These are phyloP conservation scores for Neolentinus lepideus DNA, from an alignment of 1,284 basidiomycete genomes.

Conservation along the genomic window DNA sequence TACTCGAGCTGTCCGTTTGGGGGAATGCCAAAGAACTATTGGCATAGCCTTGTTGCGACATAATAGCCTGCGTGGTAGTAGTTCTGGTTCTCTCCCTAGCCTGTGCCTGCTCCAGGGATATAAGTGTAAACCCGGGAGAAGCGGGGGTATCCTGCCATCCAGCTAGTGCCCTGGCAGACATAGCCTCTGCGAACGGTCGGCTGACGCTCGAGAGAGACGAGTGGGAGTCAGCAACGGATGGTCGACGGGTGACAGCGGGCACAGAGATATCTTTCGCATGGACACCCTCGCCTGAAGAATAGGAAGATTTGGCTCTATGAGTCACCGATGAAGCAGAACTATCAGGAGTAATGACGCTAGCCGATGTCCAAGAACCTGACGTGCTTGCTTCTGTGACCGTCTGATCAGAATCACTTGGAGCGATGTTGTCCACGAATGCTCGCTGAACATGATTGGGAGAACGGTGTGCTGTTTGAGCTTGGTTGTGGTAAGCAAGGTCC, in stretches of 20 bases:
- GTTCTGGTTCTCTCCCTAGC: constrained; percentile 44
- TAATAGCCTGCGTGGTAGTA: constrained; percentile 25
- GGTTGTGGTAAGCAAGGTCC: constrained; percentile 30
- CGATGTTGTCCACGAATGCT: constrained; percentile 10
- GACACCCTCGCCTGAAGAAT: constrained; percentile 12
- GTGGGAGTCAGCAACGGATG: constrained; percentile 10
- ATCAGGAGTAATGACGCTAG: constrained; percentile 36
- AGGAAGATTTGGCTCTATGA: constrained; percentile 26
- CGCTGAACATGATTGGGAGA: neutral
- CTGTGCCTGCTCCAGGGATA: constrained; percentile 64
- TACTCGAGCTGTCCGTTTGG: constrained; percentile 1
- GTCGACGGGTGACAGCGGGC: constrained; percentile 20
- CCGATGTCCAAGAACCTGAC: constrained; percentile 30
- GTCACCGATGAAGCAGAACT: constrained; percentile 37
- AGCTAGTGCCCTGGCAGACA: constrained; percentile 22
- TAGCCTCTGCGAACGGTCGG: constrained; percentile 8
- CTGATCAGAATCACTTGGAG: constrained; percentile 40
- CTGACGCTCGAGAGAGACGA: neutral
- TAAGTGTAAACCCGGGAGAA: constrained; percentile 52
- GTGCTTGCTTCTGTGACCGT: constrained; percentile 49
- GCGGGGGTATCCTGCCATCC: constrained; percentile 39
- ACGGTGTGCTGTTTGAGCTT: constrained; percentile 5
- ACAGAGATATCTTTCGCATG: constrained; percentile 22
- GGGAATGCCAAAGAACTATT: constrained; percentile 9
- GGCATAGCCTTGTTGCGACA: neutral